phyloP scores from a whole-genome alignment of 441 rosid genomes.

The Sinapis alba region DNA sequence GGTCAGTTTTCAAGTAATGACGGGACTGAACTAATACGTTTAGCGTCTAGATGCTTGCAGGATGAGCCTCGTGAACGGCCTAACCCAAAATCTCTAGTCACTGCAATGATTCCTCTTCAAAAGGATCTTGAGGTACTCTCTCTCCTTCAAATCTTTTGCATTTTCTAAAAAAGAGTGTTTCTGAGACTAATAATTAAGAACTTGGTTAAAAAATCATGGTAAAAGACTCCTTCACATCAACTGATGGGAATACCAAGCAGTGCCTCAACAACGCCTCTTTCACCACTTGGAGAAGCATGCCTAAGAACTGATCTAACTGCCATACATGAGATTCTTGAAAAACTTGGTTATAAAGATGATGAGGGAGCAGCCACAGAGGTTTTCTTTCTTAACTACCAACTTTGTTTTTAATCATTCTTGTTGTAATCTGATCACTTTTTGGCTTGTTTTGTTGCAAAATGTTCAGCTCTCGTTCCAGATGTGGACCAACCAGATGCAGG shows the following conservation, averaged over 20 bases:
- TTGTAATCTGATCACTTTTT: slow-evolving; percentile 13
- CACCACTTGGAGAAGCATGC: slow-evolving; percentile 90
- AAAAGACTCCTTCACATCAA: slow-evolving; percentile 80
- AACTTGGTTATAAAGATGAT: slow-evolving; percentile 78
- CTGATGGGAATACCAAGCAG: slow-evolving; percentile 81
- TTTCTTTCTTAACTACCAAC: slow-evolving; percentile 10
- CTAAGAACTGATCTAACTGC: slow-evolving; percentile 74
- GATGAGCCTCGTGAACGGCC: slow-evolving; percentile 93
- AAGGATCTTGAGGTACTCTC: slow-evolving; percentile 82
- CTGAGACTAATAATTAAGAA: slow-evolving; percentile 21
- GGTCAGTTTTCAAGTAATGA: slow-evolving; percentile 83
- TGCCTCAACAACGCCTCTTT: slow-evolving; percentile 53
- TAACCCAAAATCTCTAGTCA: slow-evolving; percentile 69
- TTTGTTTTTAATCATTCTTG: background rate
- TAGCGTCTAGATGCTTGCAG: slow-evolving; percentile 91
- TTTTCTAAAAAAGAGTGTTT: background rate
- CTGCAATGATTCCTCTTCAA: slow-evolving; percentile 86
- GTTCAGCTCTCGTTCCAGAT: slow-evolving; percentile 91
- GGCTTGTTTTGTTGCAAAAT: slow-evolving; percentile 8
- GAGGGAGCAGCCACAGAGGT: slow-evolving; percentile 92
- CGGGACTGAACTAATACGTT: slow-evolving; percentile 84
- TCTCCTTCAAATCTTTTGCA: background rate
- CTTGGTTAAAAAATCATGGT: slow-evolving; percentile 6
- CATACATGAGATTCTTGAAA: slow-evolving; percentile 75
- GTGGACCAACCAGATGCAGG: slow-evolving; percentile 98